Evolutionary conservation across 352 stramenopile species (phyloP), one percentile per base, ranked within the genome.

Genomic region (Phytophthora sojae): DNA sequence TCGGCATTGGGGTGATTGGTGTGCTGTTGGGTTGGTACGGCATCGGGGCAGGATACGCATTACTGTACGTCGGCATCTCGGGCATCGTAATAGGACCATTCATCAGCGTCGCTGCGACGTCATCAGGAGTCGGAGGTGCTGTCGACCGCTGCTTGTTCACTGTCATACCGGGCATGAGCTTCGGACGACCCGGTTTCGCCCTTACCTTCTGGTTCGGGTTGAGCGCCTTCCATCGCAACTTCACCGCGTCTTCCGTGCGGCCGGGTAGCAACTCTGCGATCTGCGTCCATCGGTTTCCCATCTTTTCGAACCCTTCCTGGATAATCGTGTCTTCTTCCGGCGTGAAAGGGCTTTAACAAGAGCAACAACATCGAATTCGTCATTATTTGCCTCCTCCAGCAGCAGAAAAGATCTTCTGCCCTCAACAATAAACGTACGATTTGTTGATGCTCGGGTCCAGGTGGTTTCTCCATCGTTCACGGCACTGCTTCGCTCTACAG

Each of bases 391-490:
- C 23, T 21, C 32, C 30, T 32, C 15, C 32, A 57, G 37, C 29
- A 69, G 19, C 26, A 61, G 25, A 42, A 42, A 17, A 17, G 49
- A 23, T 19, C 25, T 25, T 64, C 29, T 35, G 29, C 23, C 5
- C 57, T 44, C 6, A 35, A 4, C 32, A 37, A 5, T 42, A 6
- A 39, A 25, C 82, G 52, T 80, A 94, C 86, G 75, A 77, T 82
- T 93, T 92, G 74, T 92, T 94, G 65, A 98, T 91, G 57, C 91
- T 95, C 39, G 97, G 97, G 80, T 99, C 95, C 60, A 99, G 85
- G 76, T 99, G 96, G 79, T 99, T 99, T 35, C 97, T 86, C 91
- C 96, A 99, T 17, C 97, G 92, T 67, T 99, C 96, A 8, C 97
- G 91, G 67, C 97, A 99, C 74, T 99, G 97, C 76, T 99, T 99